Evolutionary conservation across 2,329 filamentous ascomycete genomes (phyloP).

Genomic region (Mycosphaerella sp.): DNA sequence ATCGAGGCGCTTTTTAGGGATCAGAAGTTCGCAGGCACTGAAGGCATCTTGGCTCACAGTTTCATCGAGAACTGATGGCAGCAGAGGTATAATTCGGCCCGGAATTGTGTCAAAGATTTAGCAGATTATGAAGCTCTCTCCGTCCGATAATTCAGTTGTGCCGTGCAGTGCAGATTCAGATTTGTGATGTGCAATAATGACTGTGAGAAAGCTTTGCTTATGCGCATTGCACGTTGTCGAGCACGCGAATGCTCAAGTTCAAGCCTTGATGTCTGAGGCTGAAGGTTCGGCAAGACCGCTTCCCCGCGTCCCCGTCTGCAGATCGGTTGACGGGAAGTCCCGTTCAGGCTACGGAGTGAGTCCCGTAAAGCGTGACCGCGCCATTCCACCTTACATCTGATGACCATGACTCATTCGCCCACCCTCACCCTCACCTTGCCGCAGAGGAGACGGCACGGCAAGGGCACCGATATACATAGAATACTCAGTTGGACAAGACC

Average conservation of each 20-base stretch:
- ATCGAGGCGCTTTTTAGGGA: constrained; percentile 13
- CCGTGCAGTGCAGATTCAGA: constrained; percentile 5
- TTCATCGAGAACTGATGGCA: constrained; percentile 15
- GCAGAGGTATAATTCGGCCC: constrained; percentile 8
- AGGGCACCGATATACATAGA: no score
- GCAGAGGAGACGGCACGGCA: neutral
- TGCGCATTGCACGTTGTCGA: constrained; percentile 4
- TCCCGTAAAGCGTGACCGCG: no score
- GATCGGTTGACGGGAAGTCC: no score
- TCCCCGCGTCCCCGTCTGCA: no score
- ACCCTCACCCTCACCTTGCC: neutral
- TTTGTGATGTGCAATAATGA: constrained; percentile 7
- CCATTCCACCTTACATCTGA: neutral
- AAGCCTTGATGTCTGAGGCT: no score
- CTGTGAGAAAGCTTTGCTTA: constrained; percentile 9
- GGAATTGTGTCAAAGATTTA: constrained; percentile 10
- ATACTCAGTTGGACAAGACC: neutral
- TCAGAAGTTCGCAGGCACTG: constrained; percentile 9
- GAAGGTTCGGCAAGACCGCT: no score
- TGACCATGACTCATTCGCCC: neutral
- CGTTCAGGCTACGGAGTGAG: no score
- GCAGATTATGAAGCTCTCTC: constrained; percentile 3
- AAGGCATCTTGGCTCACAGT: constrained; percentile 9
- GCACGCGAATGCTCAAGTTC: neutral
- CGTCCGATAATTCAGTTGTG: constrained; percentile 3